Percentiles rank a stretch among this genome's conserved stretches.
Evolutionary conservation across 208 protist species (phyloP).

Genomic region (Plasmodiophora brassicae): DNA sequence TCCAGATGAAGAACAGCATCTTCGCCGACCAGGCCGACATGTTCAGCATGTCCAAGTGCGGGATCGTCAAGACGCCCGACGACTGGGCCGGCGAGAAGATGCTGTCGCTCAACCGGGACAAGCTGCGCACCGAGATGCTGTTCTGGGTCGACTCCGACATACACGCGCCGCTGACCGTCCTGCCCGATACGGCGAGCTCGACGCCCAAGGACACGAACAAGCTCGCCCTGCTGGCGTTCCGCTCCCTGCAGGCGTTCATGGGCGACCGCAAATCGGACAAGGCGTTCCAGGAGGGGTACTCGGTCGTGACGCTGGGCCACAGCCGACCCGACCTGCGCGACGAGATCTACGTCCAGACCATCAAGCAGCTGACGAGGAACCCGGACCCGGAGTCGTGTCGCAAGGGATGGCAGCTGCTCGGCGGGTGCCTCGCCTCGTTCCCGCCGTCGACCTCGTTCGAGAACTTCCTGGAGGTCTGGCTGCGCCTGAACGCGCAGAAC

Average conservation of each 20-base stretch:
- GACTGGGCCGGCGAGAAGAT: conserved; percentile 1
- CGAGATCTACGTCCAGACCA: conserved; percentile 17
- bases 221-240: neutral
- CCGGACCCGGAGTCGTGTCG: conserved; percentile 8
- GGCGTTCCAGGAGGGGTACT: neutral
- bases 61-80: neutral
- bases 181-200: neutral
- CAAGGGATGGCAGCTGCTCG: neutral
- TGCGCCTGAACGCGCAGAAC: conserved; percentile 12
- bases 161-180: neutral
- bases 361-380: conserved; percentile 39
- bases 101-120: neutral
- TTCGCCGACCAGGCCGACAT: neutral
- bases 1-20: conserved; percentile 12
- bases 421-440: conserved; percentile 10
- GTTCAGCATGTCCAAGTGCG: neutral
- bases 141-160: neutral
- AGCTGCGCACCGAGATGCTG: conserved; percentile 3
- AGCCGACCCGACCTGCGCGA: neutral
- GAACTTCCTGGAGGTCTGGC: conserved; percentile 27
- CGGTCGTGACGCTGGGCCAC: neutral
- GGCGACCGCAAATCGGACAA: conserved; percentile 25
- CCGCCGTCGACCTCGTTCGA: conserved; percentile 10
- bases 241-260: neutral
- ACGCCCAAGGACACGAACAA: neutral